Base-by-base conservation (phyloP, 495 filamentous ascomycete genomes). In the Penicillium crystallinum region DNA sequence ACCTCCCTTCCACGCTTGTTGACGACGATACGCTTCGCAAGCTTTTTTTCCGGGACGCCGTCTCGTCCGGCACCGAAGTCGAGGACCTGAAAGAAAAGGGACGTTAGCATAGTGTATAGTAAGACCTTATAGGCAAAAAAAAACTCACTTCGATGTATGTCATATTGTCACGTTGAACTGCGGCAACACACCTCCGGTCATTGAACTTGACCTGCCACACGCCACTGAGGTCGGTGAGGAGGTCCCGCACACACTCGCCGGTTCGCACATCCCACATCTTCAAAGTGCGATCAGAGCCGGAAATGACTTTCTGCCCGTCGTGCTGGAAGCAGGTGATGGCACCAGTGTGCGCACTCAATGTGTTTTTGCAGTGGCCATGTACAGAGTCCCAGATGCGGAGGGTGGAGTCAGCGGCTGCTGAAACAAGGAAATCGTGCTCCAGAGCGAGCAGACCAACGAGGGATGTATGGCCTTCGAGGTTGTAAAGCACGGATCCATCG, bases 171-270 rank as follows among this genome's bases (percentile, higher is more conserved):
- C 93, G 79, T 75, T 99, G 95, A 55, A 99, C 93, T 27, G 93
- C 93, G 43, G 93, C 93, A 38, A 99, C 93, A 67, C 93, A 99
- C 68, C 91, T 77, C 53, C 93, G 80, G 65, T 95, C 89, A 66
- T 99, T 91, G 70, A 99, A 99, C 64, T 90, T 90, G 61, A 99
- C 93, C 72, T 99, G 93, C 93, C 93, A 99, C 35, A 99, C 93
- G 8, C 90, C 90, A 59, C 85, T 91, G 49, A 99, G 77, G 64
- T 97, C 90, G n/a, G 89, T 96, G 56, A 99, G 79, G 22, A 99
- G 81, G 72, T 99, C 93, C 52, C 91, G 85, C 36, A 96, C 86
- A 68, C 90, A 96, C 49, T 95, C 89, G 44, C 93, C 93, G 21
- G 83, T 93, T 56, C 84, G 81, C 31, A 96, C 86, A 68, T 97